phyloP scores from a whole-genome alignment of 2,329 filamentous ascomycete species.

The Dendrostoma leiphaemia region DNA sequence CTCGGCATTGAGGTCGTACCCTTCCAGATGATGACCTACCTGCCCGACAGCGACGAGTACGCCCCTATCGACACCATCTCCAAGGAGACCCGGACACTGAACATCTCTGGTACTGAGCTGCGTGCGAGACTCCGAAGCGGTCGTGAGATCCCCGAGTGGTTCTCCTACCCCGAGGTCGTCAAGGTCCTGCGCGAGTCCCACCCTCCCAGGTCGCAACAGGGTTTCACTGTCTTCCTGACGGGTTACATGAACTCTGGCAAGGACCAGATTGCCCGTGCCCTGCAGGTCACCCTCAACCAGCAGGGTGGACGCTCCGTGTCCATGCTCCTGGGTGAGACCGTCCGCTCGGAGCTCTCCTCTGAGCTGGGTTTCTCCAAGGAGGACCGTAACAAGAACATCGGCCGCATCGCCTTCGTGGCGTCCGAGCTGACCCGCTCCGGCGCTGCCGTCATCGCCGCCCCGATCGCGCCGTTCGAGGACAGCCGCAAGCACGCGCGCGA shows the following conservation, averaged over 20 bases:
- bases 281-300: conserved; percentile 97
- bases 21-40: conserved; percentile 99
- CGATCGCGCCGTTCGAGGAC: conserved; percentile 88
- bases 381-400: conserved; percentile 93
- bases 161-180: conserved; percentile 99
- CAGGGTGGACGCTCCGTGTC: conserved; percentile 94
- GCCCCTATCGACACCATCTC: conserved; percentile 87
- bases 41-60: conserved; percentile 97
- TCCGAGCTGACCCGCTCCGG: conserved; percentile 91
- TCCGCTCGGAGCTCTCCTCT: conserved; percentile 86
- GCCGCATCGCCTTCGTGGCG: conserved; percentile 93
- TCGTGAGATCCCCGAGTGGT: conserved; percentile 97
- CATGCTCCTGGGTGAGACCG: conserved; percentile 91
- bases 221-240: conserved; percentile 97
- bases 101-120: conserved; percentile 88
- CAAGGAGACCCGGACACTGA: conserved; percentile 77
- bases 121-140: conserved; percentile 87
- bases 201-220: conserved; percentile 85
- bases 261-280: conserved; percentile 90
- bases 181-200: conserved; percentile 94
- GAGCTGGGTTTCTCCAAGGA: conserved; percentile 93
- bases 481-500: conserved; percentile 77
- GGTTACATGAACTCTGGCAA: conserved; percentile 97
- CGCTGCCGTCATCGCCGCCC: conserved; percentile 91
- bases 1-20: conserved; percentile 98